A percentile compares a stretch with the other conserved stretches of the same genome.
phyloP scores from a whole-genome alignment of 2,329 filamentous ascomycete genomes.

The Fusarium heterosporum region DNA sequence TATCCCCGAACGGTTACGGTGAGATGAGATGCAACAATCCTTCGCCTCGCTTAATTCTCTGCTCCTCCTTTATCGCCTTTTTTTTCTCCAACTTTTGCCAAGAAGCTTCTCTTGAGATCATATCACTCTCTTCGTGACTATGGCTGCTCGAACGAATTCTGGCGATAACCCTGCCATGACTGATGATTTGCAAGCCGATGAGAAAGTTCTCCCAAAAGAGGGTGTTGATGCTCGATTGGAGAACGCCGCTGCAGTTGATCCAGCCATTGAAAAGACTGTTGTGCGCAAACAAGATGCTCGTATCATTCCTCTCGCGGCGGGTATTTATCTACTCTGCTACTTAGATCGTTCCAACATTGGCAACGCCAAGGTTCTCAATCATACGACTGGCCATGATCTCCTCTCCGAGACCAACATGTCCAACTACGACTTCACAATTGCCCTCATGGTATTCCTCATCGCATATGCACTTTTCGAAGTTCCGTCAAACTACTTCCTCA shows the following conservation, averaged over 20 bases:
- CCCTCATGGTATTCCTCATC: slow-evolving; percentile 52
- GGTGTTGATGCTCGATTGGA: slow-evolving; percentile 26
- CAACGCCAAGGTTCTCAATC: slow-evolving; percentile 54
- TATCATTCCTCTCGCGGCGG: slow-evolving; percentile 41
- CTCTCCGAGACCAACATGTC: slow-evolving; percentile 59
- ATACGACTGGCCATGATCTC: slow-evolving; percentile 50
- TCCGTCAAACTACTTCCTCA: slow-evolving; percentile 59
- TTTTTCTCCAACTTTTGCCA: neutral
- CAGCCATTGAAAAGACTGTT: slow-evolving; percentile 17
- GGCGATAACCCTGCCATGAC: slow-evolving; percentile 11
- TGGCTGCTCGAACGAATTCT: slow-evolving; percentile 18
- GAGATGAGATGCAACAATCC: slow-evolving; percentile 17
- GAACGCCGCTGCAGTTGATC: slow-evolving; percentile 10
- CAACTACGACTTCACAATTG: slow-evolving; percentile 68
- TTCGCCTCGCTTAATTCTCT: slow-evolving; percentile 18
- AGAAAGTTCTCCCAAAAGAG: slow-evolving; percentile 28
- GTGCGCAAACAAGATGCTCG: slow-evolving; percentile 37
- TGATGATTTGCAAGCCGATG: slow-evolving; percentile 4
- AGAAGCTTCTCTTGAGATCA: neutral
- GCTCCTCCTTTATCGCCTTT: slow-evolving; percentile 1
- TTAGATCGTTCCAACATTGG: slow-evolving; percentile 64
- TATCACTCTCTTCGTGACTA: neutral
- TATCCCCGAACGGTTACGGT: slow-evolving; percentile 2
- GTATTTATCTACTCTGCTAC: slow-evolving; percentile 57
- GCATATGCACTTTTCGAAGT: slow-evolving; percentile 69